These are phyloP conservation scores for Sarcocystis neurona DNA, from an alignment of 169 alveolate genomes.

Conservation along the genomic window DNA sequence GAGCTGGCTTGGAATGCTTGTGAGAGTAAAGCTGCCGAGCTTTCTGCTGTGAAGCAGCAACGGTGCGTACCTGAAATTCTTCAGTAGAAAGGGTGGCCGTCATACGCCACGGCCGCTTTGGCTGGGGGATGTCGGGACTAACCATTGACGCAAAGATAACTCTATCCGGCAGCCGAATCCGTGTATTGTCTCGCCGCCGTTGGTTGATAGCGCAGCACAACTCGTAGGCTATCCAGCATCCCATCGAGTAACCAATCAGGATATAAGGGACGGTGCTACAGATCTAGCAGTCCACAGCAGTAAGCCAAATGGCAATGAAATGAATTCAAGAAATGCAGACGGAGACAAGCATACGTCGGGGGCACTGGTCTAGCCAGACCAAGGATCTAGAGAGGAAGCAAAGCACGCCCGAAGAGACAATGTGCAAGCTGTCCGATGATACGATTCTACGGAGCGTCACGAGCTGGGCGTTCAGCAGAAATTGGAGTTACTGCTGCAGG, in stretches of 20 bases:
- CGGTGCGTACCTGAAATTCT: slow-evolving; percentile 31
- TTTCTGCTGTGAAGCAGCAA: no score
- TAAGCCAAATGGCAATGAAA: no score
- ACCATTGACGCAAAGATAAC: slow-evolving; percentile 35
- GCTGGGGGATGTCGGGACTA: slow-evolving; percentile 31
- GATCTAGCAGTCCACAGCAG: not conserved
- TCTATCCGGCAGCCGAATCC: not conserved
- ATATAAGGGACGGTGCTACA: slow-evolving; percentile 12
- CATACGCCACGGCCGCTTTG: slow-evolving; percentile 17
- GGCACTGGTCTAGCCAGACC: no score
- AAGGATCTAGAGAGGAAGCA: no score
- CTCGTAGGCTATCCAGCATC: slow-evolving; percentile 47
- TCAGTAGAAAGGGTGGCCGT: not conserved
- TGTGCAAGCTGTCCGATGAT: no score
- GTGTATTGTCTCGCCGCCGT: not conserved
- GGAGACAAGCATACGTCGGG: no score
- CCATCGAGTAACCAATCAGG: slow-evolving; percentile 53
- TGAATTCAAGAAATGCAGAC: no score
- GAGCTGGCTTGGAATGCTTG: not conserved
- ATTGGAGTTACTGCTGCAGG: no score
- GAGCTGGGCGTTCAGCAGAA: no score
- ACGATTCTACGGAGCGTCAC: no score
- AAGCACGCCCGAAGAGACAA: no score
- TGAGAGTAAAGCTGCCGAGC: not conserved
- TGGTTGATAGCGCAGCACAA: not conserved